A percentile compares a stretch with the other conserved stretches of the same genome.
These are phyloP conservation scores for Epichloe typhina DNA, from an alignment of 2,329 filamentous ascomycete species.

Conservation along the genomic window DNA sequence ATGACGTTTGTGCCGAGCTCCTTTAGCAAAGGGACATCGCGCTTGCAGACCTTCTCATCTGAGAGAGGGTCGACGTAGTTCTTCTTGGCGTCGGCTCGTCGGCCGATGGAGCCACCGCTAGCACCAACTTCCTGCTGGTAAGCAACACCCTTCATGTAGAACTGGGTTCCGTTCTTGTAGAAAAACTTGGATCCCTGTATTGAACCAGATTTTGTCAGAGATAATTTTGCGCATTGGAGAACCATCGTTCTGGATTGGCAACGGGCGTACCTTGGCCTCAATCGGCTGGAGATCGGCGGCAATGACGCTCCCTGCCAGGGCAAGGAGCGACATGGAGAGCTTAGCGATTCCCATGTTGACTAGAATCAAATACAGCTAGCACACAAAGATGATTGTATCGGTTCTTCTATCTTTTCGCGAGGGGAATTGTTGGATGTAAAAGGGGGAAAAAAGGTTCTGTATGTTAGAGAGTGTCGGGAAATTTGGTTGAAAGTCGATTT, in stretches of 20 bases:
- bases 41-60: conserved; percentile 56
- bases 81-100: conserved; percentile 15
- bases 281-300: conserved; percentile 42
- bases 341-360: conserved; percentile 22
- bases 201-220: not conserved
- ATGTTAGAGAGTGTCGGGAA: conserved; percentile 3
- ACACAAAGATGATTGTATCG: not conserved
- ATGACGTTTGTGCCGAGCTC: conserved; percentile 82
- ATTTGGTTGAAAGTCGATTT: not conserved
- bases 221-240: not conserved
- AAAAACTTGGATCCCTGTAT: conserved; percentile 72
- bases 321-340: conserved; percentile 21
- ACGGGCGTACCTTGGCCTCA: conserved; percentile 49
- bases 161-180: conserved; percentile 56
- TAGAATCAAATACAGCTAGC: not conserved
- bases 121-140: conserved; percentile 73
- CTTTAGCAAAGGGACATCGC: conserved; percentile 71
- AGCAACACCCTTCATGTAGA: conserved; percentile 82
- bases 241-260: not conserved
- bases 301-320: conserved; percentile 28
- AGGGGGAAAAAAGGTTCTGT: not conserved
- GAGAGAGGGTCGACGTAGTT: conserved; percentile 75
- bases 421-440: not conserved
- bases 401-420: not conserved
- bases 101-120: conserved; percentile 34